Conservation (phyloP, 1,139 yeast genomes). For the Kurtzmaniella quercitrusa region DNA sequence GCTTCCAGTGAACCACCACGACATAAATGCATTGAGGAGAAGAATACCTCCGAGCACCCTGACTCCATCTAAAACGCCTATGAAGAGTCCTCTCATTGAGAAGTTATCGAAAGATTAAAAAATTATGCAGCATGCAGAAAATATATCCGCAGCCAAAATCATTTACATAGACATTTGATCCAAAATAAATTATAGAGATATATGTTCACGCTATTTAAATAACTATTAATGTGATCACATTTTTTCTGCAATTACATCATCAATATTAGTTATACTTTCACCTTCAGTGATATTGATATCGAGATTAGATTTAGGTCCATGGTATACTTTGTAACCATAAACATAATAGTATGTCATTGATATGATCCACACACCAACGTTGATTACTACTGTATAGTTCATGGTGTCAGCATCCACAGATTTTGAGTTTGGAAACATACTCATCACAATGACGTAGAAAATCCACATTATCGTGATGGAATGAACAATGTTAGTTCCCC, state of each 20-base stretch:
- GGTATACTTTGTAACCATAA: slow-evolving; percentile 25
- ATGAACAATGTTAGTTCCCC: slow-evolving; percentile 35
- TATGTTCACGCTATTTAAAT: background rate
- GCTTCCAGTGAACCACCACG: slow-evolving; percentile 48
- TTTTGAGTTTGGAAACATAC: slow-evolving; percentile 36
- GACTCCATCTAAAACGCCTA: slow-evolving; percentile 36
- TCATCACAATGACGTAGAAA: slow-evolving; percentile 29
- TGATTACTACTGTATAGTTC: slow-evolving; percentile 36
- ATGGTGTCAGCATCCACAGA: slow-evolving; percentile 25
- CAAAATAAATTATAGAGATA: no score
- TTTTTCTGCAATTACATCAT: slow-evolving; percentile 1
- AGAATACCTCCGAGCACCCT: slow-evolving; percentile 47
- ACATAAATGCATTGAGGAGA: slow-evolving; percentile 43
- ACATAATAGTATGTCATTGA: slow-evolving; percentile 25
- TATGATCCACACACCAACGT: slow-evolving; percentile 33
- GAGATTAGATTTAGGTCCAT: slow-evolving; percentile 37
- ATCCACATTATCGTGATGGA: slow-evolving; percentile 23
- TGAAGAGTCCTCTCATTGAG: slow-evolving; percentile 6
- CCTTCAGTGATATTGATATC: slow-evolving; percentile 12
- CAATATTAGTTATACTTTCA: background rate
- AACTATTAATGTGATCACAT: background rate
- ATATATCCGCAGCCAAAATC: background rate
- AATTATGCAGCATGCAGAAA: background rate
- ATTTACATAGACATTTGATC: no score
- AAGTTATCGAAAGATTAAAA: background rate